A percentile compares a stretch with the other conserved stretches of the same genome.
phyloP scores from a whole-genome alignment of 2,329 filamentous ascomycete species.

The Aspergillus fructus region DNA sequence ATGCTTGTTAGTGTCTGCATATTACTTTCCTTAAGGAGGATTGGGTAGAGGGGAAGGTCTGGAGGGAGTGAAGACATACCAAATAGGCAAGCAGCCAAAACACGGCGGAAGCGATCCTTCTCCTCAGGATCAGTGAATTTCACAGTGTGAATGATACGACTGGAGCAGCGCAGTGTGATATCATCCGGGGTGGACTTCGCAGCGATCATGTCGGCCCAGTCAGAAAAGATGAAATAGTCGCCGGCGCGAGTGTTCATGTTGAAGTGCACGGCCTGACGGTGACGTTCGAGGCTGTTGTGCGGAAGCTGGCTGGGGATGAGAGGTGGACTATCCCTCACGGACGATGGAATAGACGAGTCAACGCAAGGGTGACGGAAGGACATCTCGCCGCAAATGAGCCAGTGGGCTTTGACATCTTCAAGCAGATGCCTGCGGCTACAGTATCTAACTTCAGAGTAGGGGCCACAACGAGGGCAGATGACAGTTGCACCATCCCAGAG shows the following conservation, averaged over 20 bases:
- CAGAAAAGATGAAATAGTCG: conserved; percentile 39
- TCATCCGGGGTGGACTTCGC: conserved; percentile 13
- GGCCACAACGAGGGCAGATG: conserved; percentile 43
- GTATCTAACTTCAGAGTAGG: conserved; percentile 39
- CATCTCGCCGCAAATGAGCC: conserved; percentile 25
- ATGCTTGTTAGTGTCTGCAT: conserved; percentile 1
- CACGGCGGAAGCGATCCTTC: conserved; percentile 36
- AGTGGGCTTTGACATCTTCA: conserved; percentile 37
- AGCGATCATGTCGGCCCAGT: conserved; percentile 20
- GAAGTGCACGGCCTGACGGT: conserved; percentile 36
- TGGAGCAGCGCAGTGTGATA: conserved; percentile 23
- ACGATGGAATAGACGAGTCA: conserved; percentile 21
- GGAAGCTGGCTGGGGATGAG: conserved; percentile 27
- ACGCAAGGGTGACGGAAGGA: conserved; percentile 23
- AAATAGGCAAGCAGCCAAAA: conserved; percentile 33
- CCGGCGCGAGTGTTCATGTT: conserved; percentile 22
- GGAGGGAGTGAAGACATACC: conserved; percentile 18
- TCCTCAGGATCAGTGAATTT: conserved; percentile 24
- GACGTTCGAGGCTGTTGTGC: conserved; percentile 36
- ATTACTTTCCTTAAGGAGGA: neutral
- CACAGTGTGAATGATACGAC: conserved; percentile 19
- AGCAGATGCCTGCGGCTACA: conserved; percentile 38
- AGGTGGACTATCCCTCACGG: conserved; percentile 21
- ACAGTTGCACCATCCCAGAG: conserved; percentile 30
- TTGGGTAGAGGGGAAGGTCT: neutral